Percentiles rank a stretch among this genome's conserved stretches.
Conservation (phyloP, 2,329 filamentous ascomycete genomes). For the Ilyonectria destructans region DNA sequence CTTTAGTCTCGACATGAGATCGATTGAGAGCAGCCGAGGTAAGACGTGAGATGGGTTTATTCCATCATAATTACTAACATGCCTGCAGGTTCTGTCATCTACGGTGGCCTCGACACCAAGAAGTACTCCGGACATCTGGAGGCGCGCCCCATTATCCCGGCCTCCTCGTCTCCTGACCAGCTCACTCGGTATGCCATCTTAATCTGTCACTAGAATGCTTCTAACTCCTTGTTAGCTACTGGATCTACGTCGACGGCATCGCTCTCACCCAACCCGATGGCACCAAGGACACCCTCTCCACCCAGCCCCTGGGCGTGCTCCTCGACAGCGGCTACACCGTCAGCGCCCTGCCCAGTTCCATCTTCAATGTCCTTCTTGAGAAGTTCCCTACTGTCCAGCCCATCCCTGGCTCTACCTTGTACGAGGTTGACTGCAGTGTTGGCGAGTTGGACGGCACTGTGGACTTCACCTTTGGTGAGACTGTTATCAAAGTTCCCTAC, state of each 20-base stretch:
- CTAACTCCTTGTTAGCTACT: constrained; percentile 55
- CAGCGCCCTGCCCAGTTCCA: constrained; percentile 74
- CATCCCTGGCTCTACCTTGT: constrained; percentile 59
- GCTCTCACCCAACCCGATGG: constrained; percentile 53
- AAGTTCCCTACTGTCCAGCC: constrained; percentile 63
- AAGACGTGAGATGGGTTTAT: background rate
- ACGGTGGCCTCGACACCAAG: constrained; percentile 71
- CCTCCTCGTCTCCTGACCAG: constrained; percentile 54
- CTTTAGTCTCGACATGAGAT: constrained; percentile 56
- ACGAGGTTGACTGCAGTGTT: constrained; percentile 64
- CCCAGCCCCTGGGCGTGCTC: constrained; percentile 62
- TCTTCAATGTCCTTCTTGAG: constrained; percentile 64
- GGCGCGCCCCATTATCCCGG: constrained; percentile 70
- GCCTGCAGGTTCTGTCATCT: constrained; percentile 57
- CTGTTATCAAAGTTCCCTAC: constrained; percentile 62
- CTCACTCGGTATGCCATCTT: constrained; percentile 47
- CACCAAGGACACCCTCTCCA: constrained; percentile 63
- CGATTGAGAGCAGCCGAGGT: constrained; percentile 51
- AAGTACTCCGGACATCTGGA: constrained; percentile 70
- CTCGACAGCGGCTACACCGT: constrained; percentile 80
- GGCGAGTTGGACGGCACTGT: constrained; percentile 57
- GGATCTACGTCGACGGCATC: constrained; percentile 59
- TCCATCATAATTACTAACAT: background rate
- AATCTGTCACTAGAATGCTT: accelerated
- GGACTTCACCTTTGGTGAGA: constrained; percentile 65